Evolutionary conservation across 192 early-diverging fungal species (phyloP), one percentile per base, ranked within the genome.

Genomic region (Borealophlyctis nickersoniae): DNA sequence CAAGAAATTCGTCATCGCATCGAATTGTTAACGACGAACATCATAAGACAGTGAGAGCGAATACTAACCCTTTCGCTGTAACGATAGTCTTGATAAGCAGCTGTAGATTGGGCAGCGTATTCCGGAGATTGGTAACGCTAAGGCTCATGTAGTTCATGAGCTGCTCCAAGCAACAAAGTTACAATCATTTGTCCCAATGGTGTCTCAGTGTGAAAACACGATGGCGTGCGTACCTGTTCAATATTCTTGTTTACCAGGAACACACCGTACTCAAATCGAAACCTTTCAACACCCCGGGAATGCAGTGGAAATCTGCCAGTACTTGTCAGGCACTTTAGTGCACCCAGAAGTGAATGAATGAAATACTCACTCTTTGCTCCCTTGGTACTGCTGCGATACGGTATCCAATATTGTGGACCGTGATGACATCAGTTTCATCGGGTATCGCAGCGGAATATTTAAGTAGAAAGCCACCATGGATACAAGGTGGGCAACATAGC

Each of bases 221-320:
- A 50, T 13, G 49, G 52, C 4, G 27, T 27, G 24, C 49, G 36
- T 66, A 91, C 86, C 77, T 92, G 91, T 66, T 93, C 91, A 71
- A 93, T 84, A 55, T 93, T 78, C 73, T 93, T 93, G 65, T 92
- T 93, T 55, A 93, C 39, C 32, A 93, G 63, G 73, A 91, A 93
- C 2, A 93, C 91, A 5, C 80, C 90, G 73, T 90, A 93, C 27
- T 91, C 90, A 70, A 91, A 92, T 14, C 88, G 76, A 63, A 79
- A 69, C 5, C 77, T 66, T 35, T 92, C 90, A 1, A 77, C 73
- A 0, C 88, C 87, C 74, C 81, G 85, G 2, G 76, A 56, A 71
- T 79, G 90, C 22, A 93, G 72, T 1, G 91, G 91, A 74, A 91
- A 92, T 22, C 88, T 92, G 48, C 23, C 24, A n/a, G 4, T 23